Base-by-base conservation (phyloP, 2,329 filamentous ascomycete genomes). In the Hypoxylon sp. region DNA sequence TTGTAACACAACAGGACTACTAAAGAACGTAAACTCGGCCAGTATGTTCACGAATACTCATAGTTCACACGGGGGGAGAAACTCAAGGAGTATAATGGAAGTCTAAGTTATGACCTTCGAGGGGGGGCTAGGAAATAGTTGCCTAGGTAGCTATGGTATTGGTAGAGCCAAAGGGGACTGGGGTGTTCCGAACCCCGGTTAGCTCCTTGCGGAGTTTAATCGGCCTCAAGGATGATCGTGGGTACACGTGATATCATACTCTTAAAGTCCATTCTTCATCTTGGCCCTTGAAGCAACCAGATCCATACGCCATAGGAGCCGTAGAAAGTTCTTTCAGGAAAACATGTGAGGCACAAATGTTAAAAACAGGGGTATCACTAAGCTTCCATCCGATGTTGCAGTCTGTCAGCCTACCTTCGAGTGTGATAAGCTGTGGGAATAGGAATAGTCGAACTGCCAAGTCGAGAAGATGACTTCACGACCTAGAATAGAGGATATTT, bases 401-500 rank as follows among this genome's bases (percentile, higher is more conserved):
- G 19, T 59, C 22, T 33, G 13, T 24, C 39, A 59, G 46, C 29
- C 46, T 48, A 50, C 42, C 22, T 39, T 50, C 24, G 44, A 44
- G 33, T 24, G 33, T 42, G 33, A 31, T 39, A 22, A 48, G 46
- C 48, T 37, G 33, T 37, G 37, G 33, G 19, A 19, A 50, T 50
- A 50, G 33, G 29, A 37, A 37, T 39, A 29, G 8, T 59, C 31
- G 44, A 59, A n/a, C 55, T 24, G 46, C 55, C 55, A 59, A 59
- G 55, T 59, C 13, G 14, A 19, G 13, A 24, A 50, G 9, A 39
- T 48, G 31, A 39, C 44, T 42, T 50, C 44, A 19, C 19, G 33
- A 22, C 44, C 55, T 46, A 59, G 55, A 50, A 59, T 59, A 50
- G 35, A 37, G 44, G 55, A 29, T 50, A 46, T 26, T 29, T 48